phyloP scores from a whole-genome alignment of 345 rosid genomes.

The Rhodamnia argentea region DNA sequence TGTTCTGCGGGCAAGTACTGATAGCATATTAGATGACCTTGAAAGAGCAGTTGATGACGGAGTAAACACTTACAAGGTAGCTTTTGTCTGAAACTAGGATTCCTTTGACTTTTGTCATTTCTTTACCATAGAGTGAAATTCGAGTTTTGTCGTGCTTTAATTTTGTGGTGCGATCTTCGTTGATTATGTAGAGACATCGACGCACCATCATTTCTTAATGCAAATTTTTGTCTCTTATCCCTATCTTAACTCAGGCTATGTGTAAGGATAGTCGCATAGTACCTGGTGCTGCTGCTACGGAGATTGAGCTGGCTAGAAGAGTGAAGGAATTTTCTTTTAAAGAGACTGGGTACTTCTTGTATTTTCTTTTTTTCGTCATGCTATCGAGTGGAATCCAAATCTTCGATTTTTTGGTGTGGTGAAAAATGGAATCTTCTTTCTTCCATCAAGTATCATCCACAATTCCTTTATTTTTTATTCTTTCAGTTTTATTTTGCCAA shows the following conservation, averaged over 20 bases:
- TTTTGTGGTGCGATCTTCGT: not conserved
- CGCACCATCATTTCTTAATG: not conserved
- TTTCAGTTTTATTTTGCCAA: not conserved
- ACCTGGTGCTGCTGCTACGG: constrained; percentile 97
- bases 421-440: not conserved
- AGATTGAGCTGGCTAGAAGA: constrained; percentile 91
- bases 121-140: not conserved
- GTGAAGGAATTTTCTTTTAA: constrained; percentile 84
- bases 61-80: constrained; percentile 94
- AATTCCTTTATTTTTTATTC: not conserved
- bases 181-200: not conserved
- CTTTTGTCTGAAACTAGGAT: not conserved
- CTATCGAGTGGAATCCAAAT: not conserved
- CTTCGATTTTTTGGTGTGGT: not conserved
- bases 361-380: not conserved
- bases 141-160: not conserved
- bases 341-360: constrained; percentile 67
- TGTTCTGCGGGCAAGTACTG: constrained; percentile 92
- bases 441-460: not conserved
- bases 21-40: constrained; percentile 92
- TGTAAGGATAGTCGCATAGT: constrained; percentile 91
- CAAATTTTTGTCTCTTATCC: not conserved
- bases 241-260: constrained; percentile 54
- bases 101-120: not conserved
- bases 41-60: constrained; percentile 99